phyloP scores from a whole-genome alignment of 225 moss, liverwort and hornwort genomes.

The Asterella californica region DNA sequence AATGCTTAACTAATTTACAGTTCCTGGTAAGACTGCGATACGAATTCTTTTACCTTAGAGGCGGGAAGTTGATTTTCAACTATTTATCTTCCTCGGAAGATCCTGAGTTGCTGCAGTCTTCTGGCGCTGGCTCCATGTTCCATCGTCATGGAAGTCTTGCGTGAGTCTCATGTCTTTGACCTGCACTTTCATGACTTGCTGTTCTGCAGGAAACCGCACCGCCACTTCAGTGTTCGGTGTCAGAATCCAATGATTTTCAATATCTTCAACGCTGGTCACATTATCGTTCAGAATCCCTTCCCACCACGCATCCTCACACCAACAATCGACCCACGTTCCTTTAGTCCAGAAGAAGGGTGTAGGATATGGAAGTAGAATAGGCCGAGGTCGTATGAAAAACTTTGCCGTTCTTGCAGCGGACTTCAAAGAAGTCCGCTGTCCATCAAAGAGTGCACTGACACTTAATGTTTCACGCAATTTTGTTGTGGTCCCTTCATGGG shows the following conservation, averaged over 20 bases:
- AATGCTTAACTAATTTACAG: too few relatives aligned
- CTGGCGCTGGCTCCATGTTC: neutral
- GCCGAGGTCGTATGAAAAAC: constrained; percentile 42
- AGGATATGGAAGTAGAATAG: constrained; percentile 29
- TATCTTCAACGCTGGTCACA: neutral
- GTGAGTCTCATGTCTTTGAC: constrained; percentile 22
- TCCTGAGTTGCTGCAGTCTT: too few relatives aligned
- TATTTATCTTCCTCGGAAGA: too few relatives aligned
- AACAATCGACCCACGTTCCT: constrained; percentile 51
- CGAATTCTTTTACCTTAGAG: too few relatives aligned
- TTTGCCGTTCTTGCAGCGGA: constrained; percentile 9
- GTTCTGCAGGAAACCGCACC: constrained; percentile 34
- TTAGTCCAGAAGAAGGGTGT: constrained; percentile 32
- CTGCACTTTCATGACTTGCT: neutral
- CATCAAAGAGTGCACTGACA: constrained; percentile 27
- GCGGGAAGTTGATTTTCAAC: too few relatives aligned
- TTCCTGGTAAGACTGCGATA: too few relatives aligned
- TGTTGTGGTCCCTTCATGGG: constrained; percentile 19
- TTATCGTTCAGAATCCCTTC: constrained; percentile 46
- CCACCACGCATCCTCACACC: constrained; percentile 58
- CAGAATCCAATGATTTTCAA: constrained; percentile 8
- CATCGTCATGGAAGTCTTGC: constrained; percentile 15
- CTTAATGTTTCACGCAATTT: constrained; percentile 43
- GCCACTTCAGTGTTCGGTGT: constrained; percentile 16
- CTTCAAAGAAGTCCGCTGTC: constrained; percentile 1